A percentile compares a stretch with the other conserved stretches of the same genome.
phyloP scores from a whole-genome alignment of 768 basidiomycete genomes.

The Phaeolepiota aurea region DNA sequence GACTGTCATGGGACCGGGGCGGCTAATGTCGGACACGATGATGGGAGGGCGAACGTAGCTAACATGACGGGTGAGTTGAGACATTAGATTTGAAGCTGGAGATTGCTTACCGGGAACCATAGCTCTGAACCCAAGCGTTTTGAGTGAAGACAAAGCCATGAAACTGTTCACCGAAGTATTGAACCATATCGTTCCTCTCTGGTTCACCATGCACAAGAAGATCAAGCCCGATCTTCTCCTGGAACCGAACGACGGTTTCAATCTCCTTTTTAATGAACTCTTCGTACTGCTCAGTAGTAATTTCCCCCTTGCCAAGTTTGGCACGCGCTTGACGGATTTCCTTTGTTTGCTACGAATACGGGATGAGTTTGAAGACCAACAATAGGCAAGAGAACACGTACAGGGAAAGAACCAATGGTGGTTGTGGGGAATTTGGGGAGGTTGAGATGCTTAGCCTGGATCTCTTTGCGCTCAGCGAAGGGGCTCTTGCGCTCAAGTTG shows the following conservation, averaged over 20 bases:
- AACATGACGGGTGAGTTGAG: slow-evolving; percentile 3
- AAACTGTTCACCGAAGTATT: slow-evolving; percentile 98
- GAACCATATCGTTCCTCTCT: slow-evolving; percentile 99
- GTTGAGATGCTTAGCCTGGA: slow-evolving; percentile 82
- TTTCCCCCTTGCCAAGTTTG: slow-evolving; percentile 86
- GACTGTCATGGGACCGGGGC: slow-evolving; percentile 89
- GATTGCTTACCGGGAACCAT: slow-evolving; percentile 78
- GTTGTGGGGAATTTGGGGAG: slow-evolving; percentile 98
- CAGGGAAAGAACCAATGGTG: slow-evolving; percentile 97
- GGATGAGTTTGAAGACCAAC: not conserved
- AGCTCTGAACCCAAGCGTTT: slow-evolving; percentile 99
- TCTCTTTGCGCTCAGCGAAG: slow-evolving; percentile 80
- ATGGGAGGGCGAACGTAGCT: slow-evolving; percentile 98
- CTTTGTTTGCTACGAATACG: slow-evolving; percentile 76
- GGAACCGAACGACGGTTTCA: slow-evolving; percentile 88
- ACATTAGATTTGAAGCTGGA: slow-evolving; percentile 1
- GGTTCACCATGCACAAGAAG: slow-evolving; percentile 98
- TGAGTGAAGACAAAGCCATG: slow-evolving; percentile 96
- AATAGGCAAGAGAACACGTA: slow-evolving; percentile 22
- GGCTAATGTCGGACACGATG: slow-evolving; percentile 96
- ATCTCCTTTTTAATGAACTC: slow-evolving; percentile 99
- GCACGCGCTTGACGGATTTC: slow-evolving; percentile 97
- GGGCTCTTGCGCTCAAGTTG: slow-evolving; percentile 83
- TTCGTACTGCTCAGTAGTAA: slow-evolving; percentile 84
- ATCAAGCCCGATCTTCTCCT: slow-evolving; percentile 94